These are phyloP conservation scores for Xanthoparmelia taractica DNA, from an alignment of 495 filamentous ascomycete species.

Conservation along the genomic window DNA sequence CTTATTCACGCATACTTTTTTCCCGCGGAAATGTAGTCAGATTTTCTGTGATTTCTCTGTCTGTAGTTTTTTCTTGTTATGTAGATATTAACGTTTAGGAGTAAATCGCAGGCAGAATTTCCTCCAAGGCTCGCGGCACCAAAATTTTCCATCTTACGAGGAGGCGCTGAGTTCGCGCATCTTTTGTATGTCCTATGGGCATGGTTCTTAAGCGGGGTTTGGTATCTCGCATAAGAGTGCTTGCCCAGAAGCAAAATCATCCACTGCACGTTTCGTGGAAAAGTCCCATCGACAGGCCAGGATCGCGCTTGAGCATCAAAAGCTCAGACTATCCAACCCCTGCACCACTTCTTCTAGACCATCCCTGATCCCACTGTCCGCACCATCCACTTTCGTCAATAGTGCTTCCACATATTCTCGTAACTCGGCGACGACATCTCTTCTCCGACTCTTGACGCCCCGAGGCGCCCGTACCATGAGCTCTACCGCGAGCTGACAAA, in stretches of 20 bases:
- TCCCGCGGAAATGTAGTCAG: too few relatives aligned
- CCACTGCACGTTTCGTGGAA: not conserved
- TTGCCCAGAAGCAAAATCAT: not conserved
- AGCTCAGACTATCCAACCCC: not conserved
- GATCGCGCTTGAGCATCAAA: not conserved
- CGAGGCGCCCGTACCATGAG: slow-evolving; percentile 40
- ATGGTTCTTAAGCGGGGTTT: too few relatives aligned
- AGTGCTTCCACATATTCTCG: not conserved
- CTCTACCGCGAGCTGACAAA: slow-evolving; percentile 43
- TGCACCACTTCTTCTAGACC: slow-evolving; percentile 13
- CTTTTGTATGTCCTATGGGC: too few relatives aligned
- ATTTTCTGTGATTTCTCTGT: too few relatives aligned
- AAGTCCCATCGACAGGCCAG: not conserved
- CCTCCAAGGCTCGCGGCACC: too few relatives aligned
- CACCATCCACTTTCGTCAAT: not conserved
- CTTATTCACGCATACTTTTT: too few relatives aligned
- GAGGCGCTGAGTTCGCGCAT: too few relatives aligned
- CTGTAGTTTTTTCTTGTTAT: too few relatives aligned
- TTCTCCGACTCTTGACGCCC: slow-evolving; percentile 38
- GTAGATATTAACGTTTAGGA: too few relatives aligned
- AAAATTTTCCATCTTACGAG: too few relatives aligned
- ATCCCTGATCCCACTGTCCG: slow-evolving; percentile 10
- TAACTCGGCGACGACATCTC: not conserved
- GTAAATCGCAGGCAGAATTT: too few relatives aligned
- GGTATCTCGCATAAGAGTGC: not conserved